Base-by-base conservation (phyloP, 1,284 basidiomycete species). In the Takashimella koratensis region DNA sequence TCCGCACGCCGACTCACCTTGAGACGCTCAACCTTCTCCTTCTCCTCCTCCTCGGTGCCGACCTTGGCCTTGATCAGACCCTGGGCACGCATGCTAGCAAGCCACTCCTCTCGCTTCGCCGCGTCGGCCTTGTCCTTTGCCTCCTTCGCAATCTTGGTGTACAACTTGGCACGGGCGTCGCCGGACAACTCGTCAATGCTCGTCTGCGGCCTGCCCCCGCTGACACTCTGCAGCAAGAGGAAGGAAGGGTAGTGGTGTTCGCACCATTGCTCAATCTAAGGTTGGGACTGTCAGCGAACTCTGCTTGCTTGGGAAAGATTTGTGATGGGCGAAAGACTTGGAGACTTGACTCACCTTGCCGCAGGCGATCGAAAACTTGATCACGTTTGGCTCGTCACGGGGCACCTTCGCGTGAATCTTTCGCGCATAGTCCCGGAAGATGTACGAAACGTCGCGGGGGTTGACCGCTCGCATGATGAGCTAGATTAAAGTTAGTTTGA, bases 401-500 rank as follows among this genome's bases (percentile, higher is more conserved):
- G 81, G 72, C 0, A 90, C 83, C 66, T 88, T 89, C 22, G 82
- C 79, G 75, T 97, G 93, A 59, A 98, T 97, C 60, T 80, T 80
- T 27, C 87, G 84, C 0, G 86, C 84, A 68, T 88, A 92, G 23
- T 87, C 82, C 21, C 86, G 83, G 83, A 98, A 98, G 60, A 94
- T 86, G 68, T 86, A 83, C 0, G 91, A 86, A 1, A 98, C 92
- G 65, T 98, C 93, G 30, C 91, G 83, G 0, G 91, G 90, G 76
- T 98, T 98, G 39, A 88, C 88, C 3, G 91, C 87, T 22, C 81
- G 80, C 83, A 94, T 87, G 65, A 98, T 95, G 54, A 98, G 81
- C 87, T 94, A n/a, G n/a, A n/a, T n/a, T n/a, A n/a, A n/a, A n/a
- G n/a, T n/a, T n/a, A n/a, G 64, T 8, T 45, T 23, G 26, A 36